phyloP scores from a whole-genome alignment of 805 yeast species.

The Sugiyamaella valdiviana region DNA sequence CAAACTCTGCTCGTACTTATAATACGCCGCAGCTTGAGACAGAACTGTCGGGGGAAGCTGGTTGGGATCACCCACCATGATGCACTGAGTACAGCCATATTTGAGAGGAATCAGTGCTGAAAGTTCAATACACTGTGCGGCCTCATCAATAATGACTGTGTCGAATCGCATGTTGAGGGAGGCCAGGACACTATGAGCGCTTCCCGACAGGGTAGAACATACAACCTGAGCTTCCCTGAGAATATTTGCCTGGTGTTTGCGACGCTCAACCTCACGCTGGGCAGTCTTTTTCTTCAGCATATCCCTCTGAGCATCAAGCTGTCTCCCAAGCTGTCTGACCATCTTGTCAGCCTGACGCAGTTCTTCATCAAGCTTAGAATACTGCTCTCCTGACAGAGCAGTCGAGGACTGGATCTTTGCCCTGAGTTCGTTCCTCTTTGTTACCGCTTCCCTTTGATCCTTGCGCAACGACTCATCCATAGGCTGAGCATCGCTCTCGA shows the following conservation, averaged over 20 bases:
- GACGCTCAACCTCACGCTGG: constrained; percentile 68
- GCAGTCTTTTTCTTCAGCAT: constrained; percentile 63
- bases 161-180: constrained; percentile 72
- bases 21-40: constrained; percentile 77
- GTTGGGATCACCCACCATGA: constrained; percentile 98
- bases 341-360: constrained; percentile 37
- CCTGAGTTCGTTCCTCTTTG: constrained; percentile 53
- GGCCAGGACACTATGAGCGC: constrained; percentile 83
- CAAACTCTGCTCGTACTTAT: constrained; percentile 80
- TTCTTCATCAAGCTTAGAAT: constrained; percentile 33
- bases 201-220: constrained; percentile 88
- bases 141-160: constrained; percentile 92
- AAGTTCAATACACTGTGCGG: constrained; percentile 93
- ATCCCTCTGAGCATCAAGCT: constrained; percentile 67
- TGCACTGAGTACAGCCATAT: constrained; percentile 84
- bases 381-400: constrained; percentile 25
- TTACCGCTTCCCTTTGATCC: constrained; percentile 46
- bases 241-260: constrained; percentile 67
- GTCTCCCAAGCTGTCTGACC: constrained; percentile 56
- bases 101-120: constrained; percentile 87
- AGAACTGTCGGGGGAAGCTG: constrained; percentile 96
- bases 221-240: constrained; percentile 73
- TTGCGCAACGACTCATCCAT: constrained; percentile 40
- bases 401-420: constrained; percentile 29
- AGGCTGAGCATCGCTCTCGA: constrained; percentile 35